A percentile compares a stretch with the other conserved stretches of the same genome.
Evolutionary conservation across 805 yeast species (phyloP).

Genomic region (Teunomyces atbi): DNA sequence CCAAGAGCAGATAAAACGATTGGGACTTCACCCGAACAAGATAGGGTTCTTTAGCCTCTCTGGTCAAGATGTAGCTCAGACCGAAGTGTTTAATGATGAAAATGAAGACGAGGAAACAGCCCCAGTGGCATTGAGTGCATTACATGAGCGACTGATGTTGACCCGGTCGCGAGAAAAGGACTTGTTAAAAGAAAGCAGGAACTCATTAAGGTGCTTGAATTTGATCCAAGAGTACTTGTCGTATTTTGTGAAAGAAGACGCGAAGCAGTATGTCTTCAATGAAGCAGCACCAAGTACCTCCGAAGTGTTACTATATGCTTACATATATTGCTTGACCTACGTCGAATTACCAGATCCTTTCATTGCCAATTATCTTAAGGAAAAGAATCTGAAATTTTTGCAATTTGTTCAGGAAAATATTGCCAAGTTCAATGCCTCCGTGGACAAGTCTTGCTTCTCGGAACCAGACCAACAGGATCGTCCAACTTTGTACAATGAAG

Average conservation of each 20-base stretch:
- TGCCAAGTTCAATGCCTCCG: constrained; percentile 9
- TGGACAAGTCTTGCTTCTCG: constrained; percentile 15
- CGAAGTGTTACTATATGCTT: constrained; percentile 41
- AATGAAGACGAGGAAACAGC: constrained; percentile 17
- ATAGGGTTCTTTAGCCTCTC: constrained; percentile 30
- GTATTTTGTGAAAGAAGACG: constrained; percentile 14
- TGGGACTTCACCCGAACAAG: constrained; percentile 29
- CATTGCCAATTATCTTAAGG: constrained; percentile 30
- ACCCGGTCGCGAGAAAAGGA: constrained; percentile 32
- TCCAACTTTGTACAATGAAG: constrained; percentile 38
- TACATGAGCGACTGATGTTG: constrained; percentile 38
- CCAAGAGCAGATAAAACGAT: constrained; percentile 27
- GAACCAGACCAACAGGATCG: constrained; percentile 25
- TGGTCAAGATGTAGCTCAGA: constrained; percentile 21
- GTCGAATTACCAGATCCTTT: constrained; percentile 42
- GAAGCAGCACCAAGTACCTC: constrained; percentile 17
- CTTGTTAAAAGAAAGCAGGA: constrained; percentile 30
- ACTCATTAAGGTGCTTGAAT: constrained; percentile 31
- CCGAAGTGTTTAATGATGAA: constrained; percentile 28
- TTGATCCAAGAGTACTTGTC: constrained; percentile 22
- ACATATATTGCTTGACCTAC: constrained; percentile 31
- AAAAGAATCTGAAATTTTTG: constrained; percentile 30
- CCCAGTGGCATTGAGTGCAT: constrained; percentile 31
- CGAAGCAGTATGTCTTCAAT: constrained; percentile 13
- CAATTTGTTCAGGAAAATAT: constrained; percentile 10